Evolutionary conservation across 2,329 filamentous ascomycete genomes (phyloP), one percentile per base, ranked within the genome.

Genomic region (Biscogniauxia sp.): DNA sequence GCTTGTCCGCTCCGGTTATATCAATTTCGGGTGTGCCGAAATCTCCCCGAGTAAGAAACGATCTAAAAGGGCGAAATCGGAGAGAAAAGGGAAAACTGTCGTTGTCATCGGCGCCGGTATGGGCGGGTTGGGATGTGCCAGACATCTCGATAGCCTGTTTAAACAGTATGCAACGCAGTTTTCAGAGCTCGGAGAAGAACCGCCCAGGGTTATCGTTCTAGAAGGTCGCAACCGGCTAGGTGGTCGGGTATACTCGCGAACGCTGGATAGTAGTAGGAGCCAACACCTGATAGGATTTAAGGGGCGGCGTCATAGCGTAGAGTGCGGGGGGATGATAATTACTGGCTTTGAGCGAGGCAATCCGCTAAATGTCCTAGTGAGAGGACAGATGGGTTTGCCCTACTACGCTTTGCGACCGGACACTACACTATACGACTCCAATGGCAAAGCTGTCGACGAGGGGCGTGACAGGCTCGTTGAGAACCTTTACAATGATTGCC

Each of bases 301-400:
- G 77, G 82, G 80, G 8, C 84, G 81, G 63, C 80, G 86, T 55
- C 90, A 89, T 71, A 98, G 93, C 20, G 95, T 92, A 32, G 95
- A 99, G 74, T 96, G 97, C 88, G 95, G 95, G 26, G 95, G 94
- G 58, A 97, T 99, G 82, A 98, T 99, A 62, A 93, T 99, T 63
- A 97, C 96, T 37, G 95, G 95, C 0, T 99, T 98, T 73, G 93
- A 98, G 67, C 87, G 92, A 66, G 96, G 96, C 19, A 99, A 99
- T 69, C 95, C 95, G 5, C 79, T 99, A 68, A 96, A 97, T 73
- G 86, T 93, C 54, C 87, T 99, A 61, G 88, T 99, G 59, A 88
- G 95, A 66, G 93, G 92, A 17, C 96, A 99, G 75, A 83, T 99
- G 54, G 91, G 90, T 25, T 83, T 99, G 20, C 88, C 88, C 17